Base-by-base conservation (phyloP, 306 rosid genomes). In the Macrotyloma uniflorum region DNA sequence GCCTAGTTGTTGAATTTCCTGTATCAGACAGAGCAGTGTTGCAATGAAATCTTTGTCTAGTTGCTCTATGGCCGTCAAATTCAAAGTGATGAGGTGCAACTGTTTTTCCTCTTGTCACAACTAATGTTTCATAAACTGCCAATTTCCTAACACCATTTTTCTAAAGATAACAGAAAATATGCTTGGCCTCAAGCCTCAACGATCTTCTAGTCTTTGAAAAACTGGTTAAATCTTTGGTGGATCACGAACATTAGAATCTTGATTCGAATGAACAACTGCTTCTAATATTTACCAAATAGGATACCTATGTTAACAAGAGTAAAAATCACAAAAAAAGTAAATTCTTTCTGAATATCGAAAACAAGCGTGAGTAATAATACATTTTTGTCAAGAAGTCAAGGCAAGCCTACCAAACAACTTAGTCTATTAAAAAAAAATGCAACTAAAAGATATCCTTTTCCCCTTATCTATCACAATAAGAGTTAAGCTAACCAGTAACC, bases 381-480 rank as follows among this genome's bases (percentile, higher is more conserved):
- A 14, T 70, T 61, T 80, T 74, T 53, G 51, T 58, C 47, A 74
- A 19, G 36, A 57, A 46, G 84, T 45, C 12, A 33, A 45, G 64
- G 64, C 24, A 74, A 23, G 35, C 58, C 67, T 53, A 51, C 43
- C 49, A 70, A 40, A 67, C 50, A 32, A 22, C 51, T 16, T 68
- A 5, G 9, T 49, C 77, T 70, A 71, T 45, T 79, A 5, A 42
- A 55, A 38, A 30, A 6, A 77, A 40, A 16, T 53, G 51, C 26
- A 78, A 45, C 77, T 58, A 58, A 78, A 14, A 61, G 30, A 22
- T 49, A 43, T 46, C 58, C 47, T 68, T 57, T 32, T 69, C 28
- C 40, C 67, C 62, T 78, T 42, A 11, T 42, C 47, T 13, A 42
- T 42, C 15, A 42, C 15, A 42, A 12, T 42, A 42, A 42, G 16